Evolutionary conservation across 1,284 basidiomycete species (phyloP).

Genomic region (Ceratobasidium theobromae): DNA sequence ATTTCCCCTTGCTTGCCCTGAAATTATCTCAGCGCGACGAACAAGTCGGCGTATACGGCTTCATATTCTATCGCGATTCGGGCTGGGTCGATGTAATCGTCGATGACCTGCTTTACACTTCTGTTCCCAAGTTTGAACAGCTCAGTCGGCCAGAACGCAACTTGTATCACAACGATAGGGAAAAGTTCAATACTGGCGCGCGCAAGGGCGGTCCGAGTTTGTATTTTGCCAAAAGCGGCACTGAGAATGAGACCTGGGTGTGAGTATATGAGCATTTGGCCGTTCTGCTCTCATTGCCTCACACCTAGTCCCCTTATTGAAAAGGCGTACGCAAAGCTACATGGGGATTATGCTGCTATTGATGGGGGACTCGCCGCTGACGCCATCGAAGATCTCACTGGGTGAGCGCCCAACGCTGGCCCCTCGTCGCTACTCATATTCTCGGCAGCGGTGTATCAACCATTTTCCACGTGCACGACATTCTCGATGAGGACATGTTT

Average conservation of each 20-base stretch:
- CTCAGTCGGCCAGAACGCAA: constrained; percentile 33
- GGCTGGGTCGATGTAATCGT: constrained; percentile 37
- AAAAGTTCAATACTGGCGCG: constrained; percentile 33
- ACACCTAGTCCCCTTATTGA: constrained; percentile 34
- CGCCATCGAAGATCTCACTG: constrained; percentile 37
- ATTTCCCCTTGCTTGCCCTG: neutral
- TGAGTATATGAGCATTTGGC: neutral
- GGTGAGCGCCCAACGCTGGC: constrained; percentile 17
- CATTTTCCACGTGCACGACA: constrained; percentile 34
- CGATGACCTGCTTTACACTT: constrained; percentile 35
- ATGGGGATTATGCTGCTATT: constrained; percentile 36
- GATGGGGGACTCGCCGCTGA: constrained; percentile 35
- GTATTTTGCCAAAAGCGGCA: constrained; percentile 36
- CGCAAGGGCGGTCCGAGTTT: constrained; percentile 34
- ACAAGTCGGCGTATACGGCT: constrained; percentile 55
- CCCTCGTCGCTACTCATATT: neutral
- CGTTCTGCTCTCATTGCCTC: neutral
- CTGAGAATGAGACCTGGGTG: constrained; percentile 39
- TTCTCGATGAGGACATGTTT: constrained; percentile 36
- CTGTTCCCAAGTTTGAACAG: constrained; percentile 36
- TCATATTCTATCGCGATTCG: constrained; percentile 37
- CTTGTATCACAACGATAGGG: constrained; percentile 36
- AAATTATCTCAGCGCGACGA: constrained; percentile 48
- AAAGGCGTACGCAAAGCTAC: constrained; percentile 38
- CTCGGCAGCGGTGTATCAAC: constrained; percentile 33